These are phyloP conservation scores for Leptographium wingfieldii DNA, from an alignment of 2,329 filamentous ascomycete species.

Conservation along the genomic window DNA sequence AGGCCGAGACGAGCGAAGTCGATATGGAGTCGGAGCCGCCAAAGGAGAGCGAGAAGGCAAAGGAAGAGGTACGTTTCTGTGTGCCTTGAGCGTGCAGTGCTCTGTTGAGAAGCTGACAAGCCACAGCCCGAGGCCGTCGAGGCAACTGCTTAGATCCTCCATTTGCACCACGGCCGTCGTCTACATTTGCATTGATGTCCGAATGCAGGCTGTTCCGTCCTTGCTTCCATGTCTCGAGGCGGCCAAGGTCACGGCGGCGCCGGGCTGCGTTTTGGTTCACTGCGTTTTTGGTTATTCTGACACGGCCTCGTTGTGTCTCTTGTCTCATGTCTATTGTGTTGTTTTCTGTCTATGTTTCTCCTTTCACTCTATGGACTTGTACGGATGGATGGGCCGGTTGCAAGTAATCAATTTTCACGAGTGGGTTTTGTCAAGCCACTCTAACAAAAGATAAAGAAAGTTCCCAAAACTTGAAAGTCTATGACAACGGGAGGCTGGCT, in stretches of 20 bases:
- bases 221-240: neutral
- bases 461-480: neutral
- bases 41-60: constrained; percentile 11
- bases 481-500: neutral
- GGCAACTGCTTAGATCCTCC: constrained; percentile 6
- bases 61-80: constrained; percentile 7
- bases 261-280: neutral
- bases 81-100: no score
- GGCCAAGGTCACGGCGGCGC: neutral
- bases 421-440: neutral
- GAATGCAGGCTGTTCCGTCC: constrained; percentile 1
- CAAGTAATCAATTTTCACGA: neutral
- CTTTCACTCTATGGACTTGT: neutral
- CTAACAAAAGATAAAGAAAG: neutral
- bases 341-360: neutral
- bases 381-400: constrained; percentile 2
- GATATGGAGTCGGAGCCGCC: constrained; percentile 3
- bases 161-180: neutral
- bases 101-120: neutral
- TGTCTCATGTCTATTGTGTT: constrained; percentile 14
- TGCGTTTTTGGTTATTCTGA: neutral
- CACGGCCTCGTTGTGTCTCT: neutral
- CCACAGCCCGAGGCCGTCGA: constrained; percentile 9
- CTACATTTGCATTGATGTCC: neutral
- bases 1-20: constrained; percentile 11